Percentiles rank a stretch among this genome's conserved stretches.
Evolutionary conservation across 164 flowering plant genomes (phyloP).

Genomic region (Litsea cubeba): DNA sequence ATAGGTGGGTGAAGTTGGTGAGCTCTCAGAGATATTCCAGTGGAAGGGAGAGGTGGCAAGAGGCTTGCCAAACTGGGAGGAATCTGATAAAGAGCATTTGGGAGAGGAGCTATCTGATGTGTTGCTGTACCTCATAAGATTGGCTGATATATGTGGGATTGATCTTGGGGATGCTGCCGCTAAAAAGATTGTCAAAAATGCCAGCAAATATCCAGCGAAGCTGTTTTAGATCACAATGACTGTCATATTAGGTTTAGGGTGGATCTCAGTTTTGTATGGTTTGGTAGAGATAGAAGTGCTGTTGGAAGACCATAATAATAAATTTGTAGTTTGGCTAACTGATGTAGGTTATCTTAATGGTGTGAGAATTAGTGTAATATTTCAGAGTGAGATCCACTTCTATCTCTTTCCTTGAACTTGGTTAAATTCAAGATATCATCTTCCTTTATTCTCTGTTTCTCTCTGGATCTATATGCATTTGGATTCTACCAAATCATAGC

Average conservation of each 20-base stretch:
- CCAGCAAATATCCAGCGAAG: slow-evolving; percentile 38
- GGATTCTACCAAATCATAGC: no score
- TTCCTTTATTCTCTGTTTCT: no score
- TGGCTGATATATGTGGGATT: slow-evolving; percentile 58
- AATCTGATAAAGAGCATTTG: slow-evolving; percentile 54
- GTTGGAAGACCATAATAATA: no score
- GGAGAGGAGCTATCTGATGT: slow-evolving; percentile 68
- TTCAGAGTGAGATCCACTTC: no score
- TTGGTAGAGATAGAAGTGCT: neutral
- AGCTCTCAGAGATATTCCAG: slow-evolving; percentile 63
- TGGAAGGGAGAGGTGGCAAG: slow-evolving; percentile 64
- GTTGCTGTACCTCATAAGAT: slow-evolving; percentile 45
- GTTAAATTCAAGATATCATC: no score
- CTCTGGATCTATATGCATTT: no score
- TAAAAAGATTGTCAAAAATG: slow-evolving; percentile 47
- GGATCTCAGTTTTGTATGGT: neutral
- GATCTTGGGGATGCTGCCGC: slow-evolving; percentile 51
- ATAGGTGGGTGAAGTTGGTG: slow-evolving; percentile 64
- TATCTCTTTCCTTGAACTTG: no score
- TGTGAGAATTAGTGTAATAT: no score
- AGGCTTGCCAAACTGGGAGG: slow-evolving; percentile 57
- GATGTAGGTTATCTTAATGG: no score
- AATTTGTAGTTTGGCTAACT: no score
- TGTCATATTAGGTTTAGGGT: neutral
- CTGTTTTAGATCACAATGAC: neutral